Evolutionary conservation across 495 filamentous ascomycete species (phyloP), one percentile per base, ranked within the genome.

Genomic region (Trichoderma gamsii): DNA sequence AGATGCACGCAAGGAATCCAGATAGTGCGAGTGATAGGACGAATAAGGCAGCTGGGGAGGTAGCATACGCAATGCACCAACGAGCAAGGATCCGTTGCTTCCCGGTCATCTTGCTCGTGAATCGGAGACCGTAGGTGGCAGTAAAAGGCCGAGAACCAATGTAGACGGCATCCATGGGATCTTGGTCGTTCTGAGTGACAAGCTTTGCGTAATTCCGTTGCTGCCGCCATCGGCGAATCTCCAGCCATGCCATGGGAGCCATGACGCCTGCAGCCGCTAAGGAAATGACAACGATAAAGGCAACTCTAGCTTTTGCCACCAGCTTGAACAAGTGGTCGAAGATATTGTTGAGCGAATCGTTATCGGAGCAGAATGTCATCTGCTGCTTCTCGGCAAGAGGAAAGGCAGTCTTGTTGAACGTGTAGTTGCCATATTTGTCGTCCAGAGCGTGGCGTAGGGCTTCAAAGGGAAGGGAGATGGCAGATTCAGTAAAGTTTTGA

Each of bases 161-260:
- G 74, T 97, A 94, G 64, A 97, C 85, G 23, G 94, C 88, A 75
- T 98, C 96, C 84, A 97, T 87, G 2, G 90, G 87, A 71, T 97
- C 93, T 67, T 76, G 81, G 13, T 85, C 83, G 25, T 88, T 78
- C 66, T 88, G 84, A 63, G 81, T 82, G 63, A 97, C 82, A 29
- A 92, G 80, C 63, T 84, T 78, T 16, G 91, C 84, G 41, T 89
- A 88, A 68, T 88, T 76, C 74, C 88, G 85, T 83, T 90, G 89
- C 9, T 80, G 82, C 41, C 86, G 86, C 87, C 88, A 98, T 44
- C 89, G 86, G 51, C 88, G 86, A 66, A 93, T 87, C 76, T 99
- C 96, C 3, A 89, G 79, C 70, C 83, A 94, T 32, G 87, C 89
- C 86, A 94, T 89, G 0, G 90, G 88, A 38, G 94, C 70, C 71